These are phyloP conservation scores for Epithemia pelagica DNA, from an alignment of 108 stramenopile species.

Conservation along the genomic window DNA sequence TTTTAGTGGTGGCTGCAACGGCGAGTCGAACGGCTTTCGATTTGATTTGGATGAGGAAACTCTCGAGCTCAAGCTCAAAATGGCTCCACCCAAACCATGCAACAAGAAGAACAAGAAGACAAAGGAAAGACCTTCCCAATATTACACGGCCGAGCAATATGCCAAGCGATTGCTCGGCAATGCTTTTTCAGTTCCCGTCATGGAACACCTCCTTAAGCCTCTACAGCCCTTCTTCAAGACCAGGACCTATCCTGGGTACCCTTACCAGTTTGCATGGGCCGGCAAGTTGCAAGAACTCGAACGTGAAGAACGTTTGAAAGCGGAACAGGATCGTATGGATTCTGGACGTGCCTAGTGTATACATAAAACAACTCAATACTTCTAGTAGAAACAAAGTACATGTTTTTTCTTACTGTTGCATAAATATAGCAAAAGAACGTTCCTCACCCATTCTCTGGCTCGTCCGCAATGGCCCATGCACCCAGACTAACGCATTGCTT, in stretches of 20 bases:
- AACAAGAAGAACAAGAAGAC: slow-evolving; percentile 3
- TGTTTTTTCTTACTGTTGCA: too few relatives aligned
- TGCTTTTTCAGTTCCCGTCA: slow-evolving; percentile 27
- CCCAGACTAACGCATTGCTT: slow-evolving; percentile 70
- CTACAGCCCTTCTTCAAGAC: slow-evolving; percentile 13
- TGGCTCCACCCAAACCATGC: slow-evolving; percentile 17
- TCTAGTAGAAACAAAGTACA: too few relatives aligned
- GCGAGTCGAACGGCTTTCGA: background rate
- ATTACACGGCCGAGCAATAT: slow-evolving; percentile 27
- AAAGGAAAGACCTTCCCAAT: background rate
- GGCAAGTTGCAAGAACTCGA: background rate
- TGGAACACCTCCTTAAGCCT: slow-evolving; percentile 22
- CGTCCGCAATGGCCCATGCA: slow-evolving; percentile 25
- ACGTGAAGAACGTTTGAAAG: too few relatives aligned
- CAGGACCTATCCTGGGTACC: background rate
- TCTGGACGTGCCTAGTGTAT: too few relatives aligned
- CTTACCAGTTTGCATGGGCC: background rate
- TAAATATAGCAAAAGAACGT: too few relatives aligned
- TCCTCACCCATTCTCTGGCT: too few relatives aligned
- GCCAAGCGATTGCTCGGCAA: slow-evolving; percentile 31
- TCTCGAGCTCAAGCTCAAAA: slow-evolving; percentile 5
- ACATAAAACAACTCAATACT: too few relatives aligned
- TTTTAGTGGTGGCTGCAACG: slow-evolving; percentile 14
- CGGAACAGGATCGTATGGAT: too few relatives aligned
- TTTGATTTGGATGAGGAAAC: slow-evolving; percentile 2